These are phyloP conservation scores for Nothomitra cinnamomea DNA, from an alignment of 2,329 filamentous ascomycete species.

Conservation along the genomic window DNA sequence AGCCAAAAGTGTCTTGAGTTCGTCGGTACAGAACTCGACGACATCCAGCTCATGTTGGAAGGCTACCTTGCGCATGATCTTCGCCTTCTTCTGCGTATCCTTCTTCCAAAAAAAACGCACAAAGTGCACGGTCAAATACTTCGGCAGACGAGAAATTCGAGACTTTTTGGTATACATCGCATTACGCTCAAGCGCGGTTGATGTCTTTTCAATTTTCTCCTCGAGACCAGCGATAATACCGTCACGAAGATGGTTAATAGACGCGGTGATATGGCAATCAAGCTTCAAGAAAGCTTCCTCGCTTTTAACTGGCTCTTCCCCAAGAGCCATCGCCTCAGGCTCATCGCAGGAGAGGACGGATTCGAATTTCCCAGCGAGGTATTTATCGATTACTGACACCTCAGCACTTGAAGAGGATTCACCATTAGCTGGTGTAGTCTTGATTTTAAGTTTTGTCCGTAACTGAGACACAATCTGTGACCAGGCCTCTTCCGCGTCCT, in stretches of 20 bases:
- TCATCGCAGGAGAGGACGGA: conserved; percentile 74
- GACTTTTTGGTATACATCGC: conserved; percentile 79
- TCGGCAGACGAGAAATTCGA: conserved; percentile 77
- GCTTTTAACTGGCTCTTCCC: conserved; percentile 49
- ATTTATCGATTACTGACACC: conserved; percentile 71
- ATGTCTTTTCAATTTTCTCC: conserved; percentile 84
- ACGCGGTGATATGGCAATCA: conserved; percentile 81
- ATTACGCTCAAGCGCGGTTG: conserved; percentile 58
- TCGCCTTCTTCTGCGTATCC: conserved; percentile 92
- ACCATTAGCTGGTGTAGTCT: conserved; percentile 17
- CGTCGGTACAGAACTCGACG: conserved; percentile 88
- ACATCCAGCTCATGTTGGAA: conserved; percentile 88
- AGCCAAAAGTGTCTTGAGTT: conserved; percentile 63
- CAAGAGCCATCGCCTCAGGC: conserved; percentile 52
- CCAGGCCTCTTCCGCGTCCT: conserved; percentile 97
- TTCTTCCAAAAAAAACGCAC: conserved; percentile 97
- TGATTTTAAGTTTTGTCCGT: conserved; percentile 53
- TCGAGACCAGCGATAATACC: conserved; percentile 67
- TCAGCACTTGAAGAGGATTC: conserved; percentile 27
- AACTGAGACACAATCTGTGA: conserved; percentile 82
- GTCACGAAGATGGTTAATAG: conserved; percentile 80
- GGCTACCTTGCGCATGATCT: conserved; percentile 97
- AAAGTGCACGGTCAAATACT: conserved; percentile 93
- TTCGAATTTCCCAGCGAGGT: conserved; percentile 69
- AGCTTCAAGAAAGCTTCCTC: conserved; percentile 77